These are phyloP conservation scores for Penicillium odoratum DNA, from an alignment of 495 filamentous ascomycete species.

Conservation along the genomic window DNA sequence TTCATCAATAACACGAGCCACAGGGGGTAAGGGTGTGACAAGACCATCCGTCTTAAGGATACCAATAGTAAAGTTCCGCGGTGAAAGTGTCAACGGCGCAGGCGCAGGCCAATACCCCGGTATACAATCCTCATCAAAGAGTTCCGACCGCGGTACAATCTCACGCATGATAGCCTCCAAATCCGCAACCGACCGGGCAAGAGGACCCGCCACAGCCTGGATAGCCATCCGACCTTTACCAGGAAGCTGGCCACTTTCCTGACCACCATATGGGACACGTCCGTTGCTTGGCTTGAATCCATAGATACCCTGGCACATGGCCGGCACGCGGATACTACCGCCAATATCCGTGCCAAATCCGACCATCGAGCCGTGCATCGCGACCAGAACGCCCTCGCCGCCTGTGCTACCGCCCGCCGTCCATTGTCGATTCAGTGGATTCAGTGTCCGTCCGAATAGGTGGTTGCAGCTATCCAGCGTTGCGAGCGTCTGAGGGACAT, in stretches of 20 bases:
- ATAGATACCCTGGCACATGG: slow-evolving; percentile 58
- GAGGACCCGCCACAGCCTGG: slow-evolving; percentile 51
- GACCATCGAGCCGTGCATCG: slow-evolving; percentile 59
- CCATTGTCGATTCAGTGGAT: slow-evolving; percentile 58
- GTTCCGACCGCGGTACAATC: slow-evolving; percentile 46
- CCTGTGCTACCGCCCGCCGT: slow-evolving; percentile 65
- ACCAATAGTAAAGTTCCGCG: slow-evolving; percentile 50
- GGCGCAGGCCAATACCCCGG: slow-evolving; percentile 52
- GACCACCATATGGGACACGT: slow-evolving; percentile 55
- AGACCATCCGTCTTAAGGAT: slow-evolving; percentile 58
- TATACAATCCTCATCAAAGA: slow-evolving; percentile 51
- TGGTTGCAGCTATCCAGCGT: slow-evolving; percentile 42
- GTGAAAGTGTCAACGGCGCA: slow-evolving; percentile 17
- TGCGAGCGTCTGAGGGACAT: slow-evolving; percentile 55
- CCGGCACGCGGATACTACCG: slow-evolving; percentile 61
- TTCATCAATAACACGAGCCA: slow-evolving; percentile 53
- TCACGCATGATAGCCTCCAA: slow-evolving; percentile 50
- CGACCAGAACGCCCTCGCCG: slow-evolving; percentile 66
- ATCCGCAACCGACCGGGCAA: slow-evolving; percentile 47
- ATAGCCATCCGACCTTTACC: slow-evolving; percentile 44
- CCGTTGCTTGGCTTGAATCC: slow-evolving; percentile 59
- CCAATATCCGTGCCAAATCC: slow-evolving; percentile 71
- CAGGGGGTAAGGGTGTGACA: slow-evolving; percentile 58
- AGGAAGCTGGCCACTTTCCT: slow-evolving; percentile 42
- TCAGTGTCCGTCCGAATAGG: slow-evolving; percentile 61